phyloP scores from a whole-genome alignment of 2,329 filamentous ascomycete genomes.

The Plenodomus tracheiphilus region DNA sequence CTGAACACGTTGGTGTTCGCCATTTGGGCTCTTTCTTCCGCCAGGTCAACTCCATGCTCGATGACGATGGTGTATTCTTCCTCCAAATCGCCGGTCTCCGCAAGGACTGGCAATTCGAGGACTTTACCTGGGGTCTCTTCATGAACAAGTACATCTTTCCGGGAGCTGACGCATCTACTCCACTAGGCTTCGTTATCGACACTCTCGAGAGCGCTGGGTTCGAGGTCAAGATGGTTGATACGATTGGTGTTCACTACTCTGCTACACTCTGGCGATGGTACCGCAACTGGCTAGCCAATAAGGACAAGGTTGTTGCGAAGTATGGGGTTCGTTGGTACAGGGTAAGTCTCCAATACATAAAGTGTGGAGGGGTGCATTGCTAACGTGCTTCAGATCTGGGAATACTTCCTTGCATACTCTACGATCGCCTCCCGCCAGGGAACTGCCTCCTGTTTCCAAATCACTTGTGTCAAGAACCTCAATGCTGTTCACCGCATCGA shows the following conservation, averaged over 20 bases:
- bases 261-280: constrained; percentile 98
- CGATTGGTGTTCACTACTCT: constrained; percentile 94
- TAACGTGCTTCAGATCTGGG: constrained; percentile 71
- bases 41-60: constrained; percentile 93
- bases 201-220: constrained; percentile 84
- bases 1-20: constrained; percentile 94
- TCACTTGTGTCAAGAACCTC: constrained; percentile 85
- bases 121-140: constrained; percentile 96
- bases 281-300: constrained; percentile 95
- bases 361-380: not conserved
- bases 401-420: constrained; percentile 85
- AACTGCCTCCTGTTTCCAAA: constrained; percentile 82
- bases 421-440: constrained; percentile 85
- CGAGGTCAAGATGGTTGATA: constrained; percentile 90
- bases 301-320: constrained; percentile 89
- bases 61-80: constrained; percentile 95
- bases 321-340: constrained; percentile 96
- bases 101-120: constrained; percentile 96
- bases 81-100: constrained; percentile 93
- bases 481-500: constrained; percentile 83
- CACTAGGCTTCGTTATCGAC: constrained; percentile 84
- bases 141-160: constrained; percentile 99
- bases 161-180: constrained; percentile 92
- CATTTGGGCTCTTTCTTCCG: constrained; percentile 79
- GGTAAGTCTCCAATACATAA: constrained; percentile 58